A percentile compares a stretch with the other conserved stretches of the same genome.
Conservation (phyloP, 106 monocot species). For the Phalaenopsis equestris region DNA sequence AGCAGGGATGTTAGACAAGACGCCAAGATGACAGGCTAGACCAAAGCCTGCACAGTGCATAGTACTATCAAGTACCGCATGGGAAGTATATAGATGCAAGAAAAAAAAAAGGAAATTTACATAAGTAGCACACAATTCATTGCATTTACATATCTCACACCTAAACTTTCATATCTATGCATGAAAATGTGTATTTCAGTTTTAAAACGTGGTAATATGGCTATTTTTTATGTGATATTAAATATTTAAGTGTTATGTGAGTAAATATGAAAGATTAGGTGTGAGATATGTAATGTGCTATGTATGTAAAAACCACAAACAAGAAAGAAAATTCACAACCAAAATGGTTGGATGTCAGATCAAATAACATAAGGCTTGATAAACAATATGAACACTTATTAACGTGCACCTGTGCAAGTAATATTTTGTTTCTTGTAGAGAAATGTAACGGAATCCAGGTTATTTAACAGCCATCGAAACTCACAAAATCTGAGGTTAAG, state of each 20-base stretch:
- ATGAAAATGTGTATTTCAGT: no score
- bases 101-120: background rate
- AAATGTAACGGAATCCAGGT: background rate
- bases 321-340: background rate
- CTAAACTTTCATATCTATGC: no score
- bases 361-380: background rate
- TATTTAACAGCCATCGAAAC: background rate
- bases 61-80: background rate
- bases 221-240: no score
- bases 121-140: no score
- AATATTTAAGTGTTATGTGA: no score
- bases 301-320: no score
- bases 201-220: no score
- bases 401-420: background rate
- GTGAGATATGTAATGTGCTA: no score
- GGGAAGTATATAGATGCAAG: background rate
- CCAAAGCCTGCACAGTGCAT: constrained; percentile 55
- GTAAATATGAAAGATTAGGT: no score
- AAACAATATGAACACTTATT: background rate
- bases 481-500: no score
- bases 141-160: no score
- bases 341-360: background rate
- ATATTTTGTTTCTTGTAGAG: no score
- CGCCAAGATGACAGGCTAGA: constrained; percentile 95
- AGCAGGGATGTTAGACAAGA: constrained; percentile 64